A percentile compares a stretch with the other conserved stretches of the same genome.
phyloP scores from a whole-genome alignment of 2,329 filamentous ascomycete species.

The Ustilaginoidea virens region DNA sequence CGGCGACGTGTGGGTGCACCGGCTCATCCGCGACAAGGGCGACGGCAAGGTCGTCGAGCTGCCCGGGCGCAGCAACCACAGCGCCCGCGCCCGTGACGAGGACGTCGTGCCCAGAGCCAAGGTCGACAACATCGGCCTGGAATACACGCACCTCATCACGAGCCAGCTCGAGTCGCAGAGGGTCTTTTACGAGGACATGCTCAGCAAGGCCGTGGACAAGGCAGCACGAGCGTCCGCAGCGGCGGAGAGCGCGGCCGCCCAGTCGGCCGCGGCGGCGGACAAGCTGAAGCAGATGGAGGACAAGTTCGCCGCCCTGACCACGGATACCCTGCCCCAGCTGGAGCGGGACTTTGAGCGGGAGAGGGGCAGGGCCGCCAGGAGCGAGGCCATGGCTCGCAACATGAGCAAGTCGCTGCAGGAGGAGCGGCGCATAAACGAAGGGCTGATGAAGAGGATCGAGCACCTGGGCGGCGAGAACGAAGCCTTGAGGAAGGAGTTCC shows the following conservation, averaged over 20 bases:
- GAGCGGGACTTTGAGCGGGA: slow-evolving; percentile 61
- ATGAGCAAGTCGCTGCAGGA: slow-evolving; percentile 66
- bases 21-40: slow-evolving; percentile 83
- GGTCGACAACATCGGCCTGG: slow-evolving; percentile 65
- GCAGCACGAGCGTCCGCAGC: slow-evolving; percentile 56
- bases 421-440: slow-evolving; percentile 72
- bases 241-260: slow-evolving; percentile 44
- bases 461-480: slow-evolving; percentile 51
- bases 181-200: slow-evolving; percentile 83
- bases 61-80: slow-evolving; percentile 36
- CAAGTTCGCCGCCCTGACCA: slow-evolving; percentile 27
- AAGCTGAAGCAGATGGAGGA: slow-evolving; percentile 36
- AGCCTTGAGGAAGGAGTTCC: slow-evolving; percentile 38
- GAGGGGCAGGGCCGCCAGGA: slow-evolving; percentile 51
- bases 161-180: slow-evolving; percentile 88
- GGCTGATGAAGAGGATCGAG: slow-evolving; percentile 67
- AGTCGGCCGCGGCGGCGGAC: slow-evolving; percentile 31
- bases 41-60: slow-evolving; percentile 87
- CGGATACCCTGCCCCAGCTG: slow-evolving; percentile 46
- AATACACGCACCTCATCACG: slow-evolving; percentile 88
- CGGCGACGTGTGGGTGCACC: slow-evolving; percentile 89
- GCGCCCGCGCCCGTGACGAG: slow-evolving; percentile 27
- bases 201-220: slow-evolving; percentile 81
- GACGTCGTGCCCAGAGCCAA: slow-evolving; percentile 59
- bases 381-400: slow-evolving; percentile 58